Evolutionary conservation across 495 filamentous ascomycete genomes (phyloP).

Genomic region (Rostrohypoxylon terebratum): DNA sequence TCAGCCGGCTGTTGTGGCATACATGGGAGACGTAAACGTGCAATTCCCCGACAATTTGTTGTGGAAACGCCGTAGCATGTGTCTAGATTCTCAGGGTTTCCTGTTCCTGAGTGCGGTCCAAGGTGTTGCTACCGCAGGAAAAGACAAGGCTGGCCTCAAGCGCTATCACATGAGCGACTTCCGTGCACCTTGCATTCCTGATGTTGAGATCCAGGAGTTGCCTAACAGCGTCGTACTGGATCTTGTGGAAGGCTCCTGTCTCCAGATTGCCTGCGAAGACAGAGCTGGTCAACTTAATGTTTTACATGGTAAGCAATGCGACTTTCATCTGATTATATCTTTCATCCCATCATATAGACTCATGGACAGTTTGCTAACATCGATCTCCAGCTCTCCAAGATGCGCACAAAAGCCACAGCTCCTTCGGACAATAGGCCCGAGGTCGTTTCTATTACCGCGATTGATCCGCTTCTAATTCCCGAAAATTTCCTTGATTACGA

Average conservation of each 20-base stretch:
- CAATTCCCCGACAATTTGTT: slow-evolving; percentile 93
- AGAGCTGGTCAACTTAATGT: slow-evolving; percentile 75
- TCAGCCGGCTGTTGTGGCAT: slow-evolving; percentile 62
- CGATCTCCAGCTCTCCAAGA: slow-evolving; percentile 58
- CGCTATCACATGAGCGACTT: slow-evolving; percentile 87
- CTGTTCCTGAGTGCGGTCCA: slow-evolving; percentile 74
- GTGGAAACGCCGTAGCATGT: slow-evolving; percentile 89
- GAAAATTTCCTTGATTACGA: slow-evolving; percentile 44
- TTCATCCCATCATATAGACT: background rate
- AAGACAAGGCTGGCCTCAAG: slow-evolving; percentile 63
- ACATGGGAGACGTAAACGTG: slow-evolving; percentile 89
- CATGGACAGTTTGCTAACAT: slow-evolving; percentile 31
- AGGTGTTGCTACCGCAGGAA: slow-evolving; percentile 51
- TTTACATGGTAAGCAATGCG: slow-evolving; percentile 68
- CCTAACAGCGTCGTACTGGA: slow-evolving; percentile 88
- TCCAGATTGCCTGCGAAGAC: slow-evolving; percentile 90
- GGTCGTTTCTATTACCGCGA: slow-evolving; percentile 8
- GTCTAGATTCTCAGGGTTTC: slow-evolving; percentile 80
- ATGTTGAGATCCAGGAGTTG: slow-evolving; percentile 88
- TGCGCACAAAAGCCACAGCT: slow-evolving; percentile 58
- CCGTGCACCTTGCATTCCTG: slow-evolving; percentile 78
- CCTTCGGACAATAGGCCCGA: slow-evolving; percentile 51
- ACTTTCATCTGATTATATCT: background rate
- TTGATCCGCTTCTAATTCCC: slow-evolving; percentile 21
- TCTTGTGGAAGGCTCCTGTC: slow-evolving; percentile 81